These are phyloP conservation scores for Stagonosporopsis cucurbitacearum DNA, from an alignment of 2,329 filamentous ascomycete species.

Conservation along the genomic window DNA sequence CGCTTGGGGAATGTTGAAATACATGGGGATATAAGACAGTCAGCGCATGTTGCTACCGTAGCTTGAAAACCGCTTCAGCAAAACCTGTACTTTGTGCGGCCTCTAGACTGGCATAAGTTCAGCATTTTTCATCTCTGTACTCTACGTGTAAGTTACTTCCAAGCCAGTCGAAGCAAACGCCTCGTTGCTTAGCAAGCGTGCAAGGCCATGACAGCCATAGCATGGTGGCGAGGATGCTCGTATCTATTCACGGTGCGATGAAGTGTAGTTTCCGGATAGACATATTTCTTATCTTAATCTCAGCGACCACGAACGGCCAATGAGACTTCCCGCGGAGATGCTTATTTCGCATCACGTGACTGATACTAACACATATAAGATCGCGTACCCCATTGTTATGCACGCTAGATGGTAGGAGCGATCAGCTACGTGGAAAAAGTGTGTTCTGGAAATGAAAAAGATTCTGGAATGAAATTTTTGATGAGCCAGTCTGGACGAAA, in stretches of 20 bases:
- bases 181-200: conserved; percentile 18
- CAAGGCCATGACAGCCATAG: conserved; percentile 2
- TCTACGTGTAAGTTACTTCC: not conserved
- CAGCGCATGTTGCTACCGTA: not conserved
- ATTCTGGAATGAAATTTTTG: not conserved
- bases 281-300: conserved; percentile 10
- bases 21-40: not conserved
- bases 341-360: conserved; percentile 12
- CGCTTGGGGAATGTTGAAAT: not conserved
- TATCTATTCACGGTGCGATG: conserved; percentile 15
- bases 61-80: not conserved
- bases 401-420: not conserved
- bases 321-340: conserved; percentile 11
- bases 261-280: conserved; percentile 6
- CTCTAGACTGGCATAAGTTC: not conserved
- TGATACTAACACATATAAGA: not conserved
- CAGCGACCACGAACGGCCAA: conserved; percentile 5
- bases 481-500: not conserved
- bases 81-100: not conserved
- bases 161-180: conserved; percentile 18
- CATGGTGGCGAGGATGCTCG: conserved; percentile 6
- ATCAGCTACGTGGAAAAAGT: not conserved
- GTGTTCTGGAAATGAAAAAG: not conserved
- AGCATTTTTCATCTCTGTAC: not conserved
- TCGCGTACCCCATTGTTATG: not conserved